Evolutionary conservation across 2,329 filamentous ascomycete species (phyloP), one percentile per base, ranked within the genome.

Genomic region (Exophiala phaeomuriformis): DNA sequence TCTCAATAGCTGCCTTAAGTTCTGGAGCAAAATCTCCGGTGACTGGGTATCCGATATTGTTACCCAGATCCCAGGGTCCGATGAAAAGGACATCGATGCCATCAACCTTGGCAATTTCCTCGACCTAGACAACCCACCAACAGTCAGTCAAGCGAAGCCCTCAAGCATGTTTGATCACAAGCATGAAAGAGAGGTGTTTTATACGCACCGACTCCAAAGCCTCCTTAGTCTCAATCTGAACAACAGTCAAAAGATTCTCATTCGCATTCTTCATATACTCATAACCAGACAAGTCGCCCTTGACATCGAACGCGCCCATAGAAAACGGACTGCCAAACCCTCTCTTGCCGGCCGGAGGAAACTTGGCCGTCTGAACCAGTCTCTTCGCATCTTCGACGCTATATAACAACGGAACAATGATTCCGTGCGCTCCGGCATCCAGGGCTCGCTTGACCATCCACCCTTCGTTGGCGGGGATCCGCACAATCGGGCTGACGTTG

Each of bases 361-460:
- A 82, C 61, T 80, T 81, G 31, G 76, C 72, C 19, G 73, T 74
- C 39, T 71, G 66, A 10, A 80, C 77, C 30, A 81, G 68, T 29
- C 68, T 72, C 58, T 69, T 70, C 3, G 77, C 78, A 58, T 81
- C 77, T 27, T 78, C 75, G 7, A 73, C 72, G 0, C 72, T 77
- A 57, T 77, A 72, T 33, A 80, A 69, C 3, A 79, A 65, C 3
- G 77, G 78, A 3, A 79, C 77, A 30, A 81, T 68, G 35, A 83
- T 73, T 32, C 78, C 80, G 63, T 83, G 79, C 5, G 80, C 79
- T 36, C 80, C 80, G 42, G 77, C 69, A 60, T 83, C 80, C 36
- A 83, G 71, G 7, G 80, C 80, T 47, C 79, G 70, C 64, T 83
- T 82, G 53, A 82, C 77, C 78, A 81, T 80, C 79, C 78, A 82